Evolutionary conservation across 768 basidiomycete genomes (phyloP).

Genomic region (Peribolospora kevripleyi): DNA sequence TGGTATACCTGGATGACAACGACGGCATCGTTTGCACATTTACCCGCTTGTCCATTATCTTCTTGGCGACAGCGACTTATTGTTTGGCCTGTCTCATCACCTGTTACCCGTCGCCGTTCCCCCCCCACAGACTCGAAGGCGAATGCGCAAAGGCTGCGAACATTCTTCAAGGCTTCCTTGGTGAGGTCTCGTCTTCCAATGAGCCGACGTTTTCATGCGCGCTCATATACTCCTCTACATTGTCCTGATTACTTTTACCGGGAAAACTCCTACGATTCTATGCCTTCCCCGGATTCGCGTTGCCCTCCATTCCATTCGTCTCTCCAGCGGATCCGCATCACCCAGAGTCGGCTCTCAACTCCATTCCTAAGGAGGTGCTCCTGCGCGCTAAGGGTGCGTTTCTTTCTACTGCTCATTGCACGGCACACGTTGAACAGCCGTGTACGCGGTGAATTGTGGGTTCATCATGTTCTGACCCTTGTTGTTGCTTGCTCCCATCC

Average conservation of each 20-base stretch:
- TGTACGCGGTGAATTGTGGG: too few species aligned
- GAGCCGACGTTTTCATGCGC: background rate
- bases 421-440: too few species aligned
- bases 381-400: constrained; percentile 57
- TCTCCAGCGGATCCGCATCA: constrained; percentile 53
- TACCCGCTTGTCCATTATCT: too few species aligned
- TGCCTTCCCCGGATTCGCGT: constrained; percentile 47
- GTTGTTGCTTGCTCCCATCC: background rate
- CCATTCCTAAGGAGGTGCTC: constrained; percentile 78
- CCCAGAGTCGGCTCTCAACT: constrained; percentile 73
- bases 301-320: constrained; percentile 25
- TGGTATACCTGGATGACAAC: too few species aligned
- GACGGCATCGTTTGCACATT: too few species aligned
- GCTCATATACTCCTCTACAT: background rate
- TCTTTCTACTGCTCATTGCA: background rate
- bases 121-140: background rate
- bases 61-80: too few species aligned
- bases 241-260: background rate
- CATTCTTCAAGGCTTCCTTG: constrained; percentile 74
- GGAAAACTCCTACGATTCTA: constrained; percentile 2
- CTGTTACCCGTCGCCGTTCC: background rate
- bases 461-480: background rate
- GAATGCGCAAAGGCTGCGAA: constrained; percentile 46
- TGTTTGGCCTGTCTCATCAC: background rate
- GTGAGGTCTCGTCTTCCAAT: constrained; percentile 22